Evolutionary conservation across 1,284 basidiomycete genomes (phyloP), one percentile per base, ranked within the genome.

Genomic region (Meira miltonrushii): DNA sequence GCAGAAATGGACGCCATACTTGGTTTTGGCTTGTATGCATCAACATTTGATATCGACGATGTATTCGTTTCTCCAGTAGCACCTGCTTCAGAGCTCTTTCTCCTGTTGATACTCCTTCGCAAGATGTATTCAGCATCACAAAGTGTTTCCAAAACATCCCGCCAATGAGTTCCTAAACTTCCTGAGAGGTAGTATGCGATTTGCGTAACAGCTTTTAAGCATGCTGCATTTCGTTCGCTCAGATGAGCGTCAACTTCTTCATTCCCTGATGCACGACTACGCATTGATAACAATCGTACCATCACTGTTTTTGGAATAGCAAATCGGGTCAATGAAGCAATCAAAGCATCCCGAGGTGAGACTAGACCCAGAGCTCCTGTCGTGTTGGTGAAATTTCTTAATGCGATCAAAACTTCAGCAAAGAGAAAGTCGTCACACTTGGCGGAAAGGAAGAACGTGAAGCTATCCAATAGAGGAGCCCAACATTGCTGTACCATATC

Each of bases 291-390:
- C 25, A 58, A 43, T 10, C 33, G 39, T 33, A 15, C 33, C 9
- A 46, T 44, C 17, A 55, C 43, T 23, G 39, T 11, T n/a, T 28
- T 37, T 1, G 93, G 93, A 9, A 96, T 89, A 0, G 92, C 88
- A 62, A 90, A 88, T 64, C 90, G 89, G 17, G 90, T 85, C 11
- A 97, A 84, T 46, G 86, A 88, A 19, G 86, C 88, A 70, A 97
- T 85, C 79, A 97, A 90, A 0, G 92, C 90, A 67, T 97, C 92
- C n/a, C 94, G 85, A 0, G 92, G 90, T 0, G 90, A 93, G 0
- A 82, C 80, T 4, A 97, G 82, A 1, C 85, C 85, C 11, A 96
- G 84, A 78, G 90, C 88, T n/a, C 94, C 94, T 33, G 90, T 87
- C 1, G 90, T 89, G 58, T 89, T 88, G 2, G 89, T 89, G 77